A percentile compares a stretch with the other conserved stretches of the same genome.
Conservation (phyloP, 1,284 basidiomycete species). For the Ceratobasidium papillatum region DNA sequence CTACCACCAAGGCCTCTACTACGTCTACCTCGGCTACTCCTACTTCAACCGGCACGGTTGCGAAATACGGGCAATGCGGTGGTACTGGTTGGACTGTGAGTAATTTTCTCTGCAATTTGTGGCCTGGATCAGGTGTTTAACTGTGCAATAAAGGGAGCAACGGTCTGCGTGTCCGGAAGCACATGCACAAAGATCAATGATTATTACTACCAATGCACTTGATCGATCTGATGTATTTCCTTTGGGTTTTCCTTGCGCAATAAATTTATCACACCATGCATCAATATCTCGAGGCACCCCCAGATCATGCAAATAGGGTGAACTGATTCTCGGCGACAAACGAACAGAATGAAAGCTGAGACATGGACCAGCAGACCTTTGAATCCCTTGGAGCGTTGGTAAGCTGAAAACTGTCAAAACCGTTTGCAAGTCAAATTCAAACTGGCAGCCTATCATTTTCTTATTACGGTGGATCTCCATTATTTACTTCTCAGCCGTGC, state of each 20-base stretch:
- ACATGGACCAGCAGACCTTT: no score
- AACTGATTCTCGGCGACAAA: no score
- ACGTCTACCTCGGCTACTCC: constrained; percentile 5
- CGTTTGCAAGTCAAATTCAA: no score
- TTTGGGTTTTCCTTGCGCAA: neutral
- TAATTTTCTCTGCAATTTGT: neutral
- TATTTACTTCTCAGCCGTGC: constrained; percentile 7
- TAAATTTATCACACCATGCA: neutral
- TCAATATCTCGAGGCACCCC: no score
- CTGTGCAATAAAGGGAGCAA: neutral
- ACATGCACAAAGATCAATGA: constrained; percentile 58
- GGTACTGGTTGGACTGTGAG: constrained; percentile 27
- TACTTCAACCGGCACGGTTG: constrained; percentile 5
- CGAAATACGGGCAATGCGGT: constrained; percentile 32
- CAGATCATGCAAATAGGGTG: no score
- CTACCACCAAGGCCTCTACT: constrained; percentile 53
- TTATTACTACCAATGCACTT: constrained; percentile 64
- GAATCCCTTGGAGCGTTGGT: no score
- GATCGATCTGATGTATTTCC: neutral
- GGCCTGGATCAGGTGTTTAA: neutral
- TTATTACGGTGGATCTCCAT: neutral
- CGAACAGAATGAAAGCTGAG: no score
- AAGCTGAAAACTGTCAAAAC: no score
- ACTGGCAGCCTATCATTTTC: neutral
- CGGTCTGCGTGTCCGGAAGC: constrained; percentile 6